Base-by-base conservation (phyloP, 768 basidiomycete species). In the Hirschioporus abietinus region DNA sequence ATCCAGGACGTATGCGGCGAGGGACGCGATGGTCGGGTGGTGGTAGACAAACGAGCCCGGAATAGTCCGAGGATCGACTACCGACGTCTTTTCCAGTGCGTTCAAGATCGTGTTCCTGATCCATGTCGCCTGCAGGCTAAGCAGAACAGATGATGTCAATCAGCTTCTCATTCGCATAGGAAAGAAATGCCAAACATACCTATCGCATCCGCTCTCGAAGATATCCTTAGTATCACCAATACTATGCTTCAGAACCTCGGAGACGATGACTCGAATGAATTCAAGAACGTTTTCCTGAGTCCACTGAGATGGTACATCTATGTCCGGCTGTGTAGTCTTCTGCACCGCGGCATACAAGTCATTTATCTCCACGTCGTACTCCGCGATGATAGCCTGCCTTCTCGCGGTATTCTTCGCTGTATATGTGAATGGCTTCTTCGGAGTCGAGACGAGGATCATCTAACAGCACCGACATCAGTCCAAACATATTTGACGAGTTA, bases 281-380 rank as follows among this genome's bases (percentile, higher is more conserved):
- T 69, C 70, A 1, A 72, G 63, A 7, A 72, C 72, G 23, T 67
- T 65, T 1, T 64, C 63, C 1, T 66, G 30, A 7, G 70, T 72
- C 75, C 77, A 79, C 8, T 65, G 30, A 0, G 57, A 23, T 18
- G 60, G 60, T 12, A 24, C 25, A 17, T 17, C 15, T 12, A 61
- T 61, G 12, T 52, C 5, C 12, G 42, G 42, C 12, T 52, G 42
- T 6, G 42, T 52, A 5, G 42, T 52, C 42, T 52, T 61, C 23
- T 34, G 24, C 60, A 24, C 30, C 15, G 24, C 30, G 9, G 9
- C 35, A 35, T 73, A 86, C 79, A 85, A 62, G 18, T 70, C 74
- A 35, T 84, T 77, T 24, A 87, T 84, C 65, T 86, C 84, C 1
- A 75, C 65, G 15, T 72, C 74, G 68, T 86, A 86, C 18, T 73